Conservation (phyloP, 116 monocot genomes). For the Papilionanthe hybrid region DNA sequence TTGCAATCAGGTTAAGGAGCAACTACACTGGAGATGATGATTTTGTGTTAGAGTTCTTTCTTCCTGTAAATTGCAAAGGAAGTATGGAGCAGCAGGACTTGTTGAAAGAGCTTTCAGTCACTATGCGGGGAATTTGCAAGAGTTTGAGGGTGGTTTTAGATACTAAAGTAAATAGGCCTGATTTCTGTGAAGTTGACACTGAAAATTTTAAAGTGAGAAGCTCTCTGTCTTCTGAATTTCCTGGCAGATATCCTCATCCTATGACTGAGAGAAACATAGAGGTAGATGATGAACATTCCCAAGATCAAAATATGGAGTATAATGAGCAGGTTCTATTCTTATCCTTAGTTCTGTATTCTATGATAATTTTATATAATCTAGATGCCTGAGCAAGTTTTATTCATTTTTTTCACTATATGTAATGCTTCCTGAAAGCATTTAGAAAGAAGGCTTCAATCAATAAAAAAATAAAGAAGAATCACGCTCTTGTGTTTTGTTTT, state of each 20-base stretch:
- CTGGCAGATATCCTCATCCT: conserved; percentile 12
- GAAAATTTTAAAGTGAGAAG: neutral
- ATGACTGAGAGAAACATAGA: conserved; percentile 14
- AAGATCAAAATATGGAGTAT: conserved; percentile 12
- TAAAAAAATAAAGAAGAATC: neutral
- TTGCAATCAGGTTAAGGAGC: conserved; percentile 87
- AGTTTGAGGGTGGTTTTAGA: conserved; percentile 79
- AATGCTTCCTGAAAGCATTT: neutral
- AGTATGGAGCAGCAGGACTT: conserved; percentile 74
- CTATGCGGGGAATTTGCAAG: conserved; percentile 75
- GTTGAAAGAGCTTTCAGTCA: conserved; percentile 58
- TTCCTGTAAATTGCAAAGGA: conserved; percentile 71
- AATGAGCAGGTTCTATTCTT: conserved; percentile 38
- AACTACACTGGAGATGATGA: conserved; percentile 74
- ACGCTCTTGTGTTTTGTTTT: neutral
- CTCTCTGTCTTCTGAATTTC: conserved; percentile 9
- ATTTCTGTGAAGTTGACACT: neutral
- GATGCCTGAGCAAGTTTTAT: neutral
- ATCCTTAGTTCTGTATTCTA: neutral
- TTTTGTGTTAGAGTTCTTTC: conserved; percentile 90
- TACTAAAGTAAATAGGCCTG: conserved; percentile 22
- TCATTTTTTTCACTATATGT: neutral
- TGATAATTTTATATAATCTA: neutral
- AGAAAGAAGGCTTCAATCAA: neutral
- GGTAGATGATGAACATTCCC: conserved; percentile 5